Evolutionary conservation across 345 rosid genomes (phyloP).

Genomic region (Garcia nutans): DNA sequence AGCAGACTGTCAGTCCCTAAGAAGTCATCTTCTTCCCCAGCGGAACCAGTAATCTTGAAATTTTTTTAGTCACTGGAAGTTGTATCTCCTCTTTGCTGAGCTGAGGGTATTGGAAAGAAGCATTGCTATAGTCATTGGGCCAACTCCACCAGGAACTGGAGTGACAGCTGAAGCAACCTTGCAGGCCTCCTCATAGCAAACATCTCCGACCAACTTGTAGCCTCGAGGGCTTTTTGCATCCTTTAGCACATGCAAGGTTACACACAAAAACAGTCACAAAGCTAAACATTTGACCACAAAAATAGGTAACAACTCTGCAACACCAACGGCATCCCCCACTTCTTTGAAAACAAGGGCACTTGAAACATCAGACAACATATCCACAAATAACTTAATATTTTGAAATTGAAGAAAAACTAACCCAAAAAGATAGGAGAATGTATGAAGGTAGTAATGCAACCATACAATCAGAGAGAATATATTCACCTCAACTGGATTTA

Average conservation of each 20-base stretch:
- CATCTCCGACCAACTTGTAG: conserved; percentile 72
- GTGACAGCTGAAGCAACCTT: conserved; percentile 74
- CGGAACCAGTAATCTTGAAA: not conserved
- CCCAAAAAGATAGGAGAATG: not conserved
- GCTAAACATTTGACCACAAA: not conserved
- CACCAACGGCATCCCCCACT: not conserved
- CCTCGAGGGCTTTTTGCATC: conserved; percentile 60
- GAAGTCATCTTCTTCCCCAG: not conserved
- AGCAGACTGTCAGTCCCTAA: not conserved
- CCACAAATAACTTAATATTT: not conserved
- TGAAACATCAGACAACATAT: not conserved
- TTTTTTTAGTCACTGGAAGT: conserved; percentile 18
- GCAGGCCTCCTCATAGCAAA: conserved; percentile 76
- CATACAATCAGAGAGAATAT: not conserved
- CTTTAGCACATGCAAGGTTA: conserved; percentile 32
- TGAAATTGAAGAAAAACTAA: not conserved
- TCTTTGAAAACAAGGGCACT: not conserved
- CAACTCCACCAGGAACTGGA: conserved; percentile 91
- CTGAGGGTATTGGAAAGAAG: conserved; percentile 77
- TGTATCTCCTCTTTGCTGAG: conserved; percentile 65
- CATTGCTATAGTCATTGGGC: conserved; percentile 94
- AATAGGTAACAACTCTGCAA: not conserved
- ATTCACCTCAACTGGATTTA: conserved; percentile 73
- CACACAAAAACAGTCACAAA: conserved; percentile 12
- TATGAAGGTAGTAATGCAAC: not conserved